phyloP scores from a whole-genome alignment of 2,329 filamentous ascomycete species.

The Phaeosphaeriaceae sp. region DNA sequence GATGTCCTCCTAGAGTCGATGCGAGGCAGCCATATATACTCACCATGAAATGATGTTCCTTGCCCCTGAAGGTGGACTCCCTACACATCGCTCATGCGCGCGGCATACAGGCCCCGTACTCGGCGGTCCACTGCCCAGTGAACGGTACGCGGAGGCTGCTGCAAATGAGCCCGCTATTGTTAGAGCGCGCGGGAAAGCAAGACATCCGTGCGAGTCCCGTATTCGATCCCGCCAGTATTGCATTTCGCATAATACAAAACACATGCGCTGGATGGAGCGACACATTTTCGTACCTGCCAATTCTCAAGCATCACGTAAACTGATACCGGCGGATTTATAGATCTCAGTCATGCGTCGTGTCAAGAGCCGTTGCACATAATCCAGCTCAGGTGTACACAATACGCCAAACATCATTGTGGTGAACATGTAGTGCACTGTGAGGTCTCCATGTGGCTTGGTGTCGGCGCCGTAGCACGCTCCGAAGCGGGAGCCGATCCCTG shows the following conservation, averaged over 20 bases:
- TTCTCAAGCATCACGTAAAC: neutral
- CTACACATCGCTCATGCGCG: neutral
- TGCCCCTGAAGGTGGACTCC: constrained; percentile 18
- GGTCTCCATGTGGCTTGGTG: neutral
- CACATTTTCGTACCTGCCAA: neutral
- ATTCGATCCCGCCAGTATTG: neutral
- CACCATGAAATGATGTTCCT: neutral
- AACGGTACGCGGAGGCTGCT: neutral
- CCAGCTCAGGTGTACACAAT: neutral
- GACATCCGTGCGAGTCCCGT: neutral
- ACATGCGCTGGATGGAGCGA: neutral
- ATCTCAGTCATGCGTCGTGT: too few relatives aligned
- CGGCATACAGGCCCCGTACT: neutral
- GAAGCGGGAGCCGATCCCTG: too few relatives aligned
- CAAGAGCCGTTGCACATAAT: too few relatives aligned
- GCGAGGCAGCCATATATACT: constrained; percentile 15
- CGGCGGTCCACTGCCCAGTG: neutral
- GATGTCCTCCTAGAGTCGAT: constrained; percentile 13
- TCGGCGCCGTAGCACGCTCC: neutral
- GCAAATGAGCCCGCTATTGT: neutral
- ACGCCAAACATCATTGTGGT: neutral
- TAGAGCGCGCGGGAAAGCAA: neutral
- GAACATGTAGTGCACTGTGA: neutral
- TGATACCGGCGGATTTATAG: too few relatives aligned
- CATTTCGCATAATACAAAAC: neutral